Conservation (phyloP, 116 monocot species). For the Posidonia oceanica region DNA sequence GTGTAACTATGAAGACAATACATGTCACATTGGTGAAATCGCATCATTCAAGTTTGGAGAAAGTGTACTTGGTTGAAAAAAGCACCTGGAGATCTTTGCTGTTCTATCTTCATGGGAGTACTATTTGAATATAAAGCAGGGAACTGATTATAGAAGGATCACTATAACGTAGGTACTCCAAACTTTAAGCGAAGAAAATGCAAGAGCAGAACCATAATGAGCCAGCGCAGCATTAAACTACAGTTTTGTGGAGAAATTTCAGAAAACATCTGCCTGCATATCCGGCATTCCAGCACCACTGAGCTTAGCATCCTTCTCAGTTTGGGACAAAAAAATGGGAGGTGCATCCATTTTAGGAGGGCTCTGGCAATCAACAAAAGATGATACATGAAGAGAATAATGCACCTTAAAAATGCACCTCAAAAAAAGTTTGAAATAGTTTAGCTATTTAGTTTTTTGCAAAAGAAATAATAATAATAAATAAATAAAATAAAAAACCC, state of each 20-base stretch:
- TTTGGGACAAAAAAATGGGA: constrained; percentile 14
- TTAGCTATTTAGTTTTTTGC: too few species aligned
- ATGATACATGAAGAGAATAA: neutral
- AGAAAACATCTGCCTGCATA: constrained; percentile 37
- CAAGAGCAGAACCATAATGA: too few species aligned
- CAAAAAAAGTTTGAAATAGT: neutral
- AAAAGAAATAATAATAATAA: neutral
- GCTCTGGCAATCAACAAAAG: constrained; percentile 20
- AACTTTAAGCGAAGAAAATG: too few species aligned
- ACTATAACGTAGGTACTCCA: too few species aligned
- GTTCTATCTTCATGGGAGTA: too few species aligned
- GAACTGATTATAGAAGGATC: too few species aligned
- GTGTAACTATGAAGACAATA: too few species aligned
- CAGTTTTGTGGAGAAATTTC: neutral
- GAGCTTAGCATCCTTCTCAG: constrained; percentile 12
- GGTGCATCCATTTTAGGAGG: constrained; percentile 72
- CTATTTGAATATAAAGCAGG: neutral
- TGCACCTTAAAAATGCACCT: neutral
- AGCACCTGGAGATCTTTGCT: too few species aligned
- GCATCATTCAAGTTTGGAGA: too few species aligned
- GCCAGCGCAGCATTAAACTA: too few species aligned
- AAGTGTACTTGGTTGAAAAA: too few species aligned
- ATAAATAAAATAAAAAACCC: neutral
- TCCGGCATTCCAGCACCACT: constrained; percentile 20
- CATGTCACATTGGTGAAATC: too few species aligned